These are phyloP conservation scores for Phytophthora nicotianae DNA, from an alignment of 352 stramenopile species.

Conservation along the genomic window DNA sequence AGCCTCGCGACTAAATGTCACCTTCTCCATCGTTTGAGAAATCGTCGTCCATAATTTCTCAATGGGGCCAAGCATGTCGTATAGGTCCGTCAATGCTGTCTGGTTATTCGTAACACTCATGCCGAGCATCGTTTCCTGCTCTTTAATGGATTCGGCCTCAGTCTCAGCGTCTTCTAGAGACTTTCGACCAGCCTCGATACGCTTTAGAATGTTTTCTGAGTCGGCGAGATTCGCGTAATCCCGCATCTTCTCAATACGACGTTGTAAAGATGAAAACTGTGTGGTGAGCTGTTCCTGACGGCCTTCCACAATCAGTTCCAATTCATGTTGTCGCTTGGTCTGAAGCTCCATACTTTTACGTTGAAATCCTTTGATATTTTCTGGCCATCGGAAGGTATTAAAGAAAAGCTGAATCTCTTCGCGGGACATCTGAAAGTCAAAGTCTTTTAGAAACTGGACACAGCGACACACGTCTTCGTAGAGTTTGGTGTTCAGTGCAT, in stretches of 20 bases:
- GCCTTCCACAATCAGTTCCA: conserved; percentile 90
- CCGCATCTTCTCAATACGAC: conserved; percentile 91
- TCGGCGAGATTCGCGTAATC: conserved; percentile 88
- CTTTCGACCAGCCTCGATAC: conserved; percentile 82
- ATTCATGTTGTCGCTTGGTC: conserved; percentile 87
- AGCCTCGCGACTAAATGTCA: conserved; percentile 71
- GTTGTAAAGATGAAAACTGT: conserved; percentile 79
- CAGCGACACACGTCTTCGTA: conserved; percentile 75
- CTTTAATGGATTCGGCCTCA: conserved; percentile 84
- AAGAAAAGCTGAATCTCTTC: conserved; percentile 93
- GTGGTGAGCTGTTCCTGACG: conserved; percentile 86
- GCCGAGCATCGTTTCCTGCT: conserved; percentile 89
- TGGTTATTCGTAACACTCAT: conserved; percentile 87
- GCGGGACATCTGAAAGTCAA: conserved; percentile 84
- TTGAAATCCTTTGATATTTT: conserved; percentile 92
- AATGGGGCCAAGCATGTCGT: conserved; percentile 85
- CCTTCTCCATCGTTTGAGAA: conserved; percentile 75
- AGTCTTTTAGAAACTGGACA: conserved; percentile 89
- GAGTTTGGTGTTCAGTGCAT: conserved; percentile 75
- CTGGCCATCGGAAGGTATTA: conserved; percentile 90
- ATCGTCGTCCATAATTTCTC: conserved; percentile 89
- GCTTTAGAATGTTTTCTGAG: conserved; percentile 79
- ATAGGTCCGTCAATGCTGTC: conserved; percentile 69
- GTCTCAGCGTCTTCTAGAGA: conserved; percentile 78
- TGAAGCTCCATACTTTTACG: conserved; percentile 92